phyloP scores from a whole-genome alignment of 78 protist genomes.

The Dictyostelium purpureum region DNA sequence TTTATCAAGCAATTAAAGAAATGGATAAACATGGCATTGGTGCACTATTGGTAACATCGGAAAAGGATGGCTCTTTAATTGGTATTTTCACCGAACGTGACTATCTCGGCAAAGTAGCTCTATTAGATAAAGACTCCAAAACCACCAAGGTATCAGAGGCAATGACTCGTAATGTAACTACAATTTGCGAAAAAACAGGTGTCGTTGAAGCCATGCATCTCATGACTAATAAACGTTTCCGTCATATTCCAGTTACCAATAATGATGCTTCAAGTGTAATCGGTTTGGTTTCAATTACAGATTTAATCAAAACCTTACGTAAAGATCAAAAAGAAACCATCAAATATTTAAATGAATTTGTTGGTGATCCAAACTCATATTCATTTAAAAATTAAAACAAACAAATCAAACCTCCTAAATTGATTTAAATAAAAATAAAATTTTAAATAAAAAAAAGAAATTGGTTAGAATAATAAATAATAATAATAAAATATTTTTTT shows the following conservation, averaged over 20 bases:
- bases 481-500: neutral
- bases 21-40: constrained; percentile 51
- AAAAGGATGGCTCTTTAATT: neutral
- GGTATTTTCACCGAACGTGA: constrained; percentile 69
- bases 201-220: constrained; percentile 31
- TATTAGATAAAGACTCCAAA: neutral
- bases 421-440: neutral
- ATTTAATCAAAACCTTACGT: constrained; percentile 12
- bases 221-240: constrained; percentile 47
- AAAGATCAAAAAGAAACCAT: constrained; percentile 62
- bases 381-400: neutral
- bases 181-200: neutral
- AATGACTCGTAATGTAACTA: constrained; percentile 26
- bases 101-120: constrained; percentile 32
- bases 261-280: neutral
- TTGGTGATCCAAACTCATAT: constrained; percentile 20
- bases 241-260: constrained; percentile 60
- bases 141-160: neutral
- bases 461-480: too few species aligned
- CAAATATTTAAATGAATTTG: constrained; percentile 38
- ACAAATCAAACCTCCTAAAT: neutral
- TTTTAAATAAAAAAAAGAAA: neutral
- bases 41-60: constrained; percentile 8
- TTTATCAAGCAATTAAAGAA: constrained; percentile 14
- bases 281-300: constrained; percentile 57